Base-by-base conservation (phyloP, 768 basidiomycete species). In the Phylloporus sp. region DNA sequence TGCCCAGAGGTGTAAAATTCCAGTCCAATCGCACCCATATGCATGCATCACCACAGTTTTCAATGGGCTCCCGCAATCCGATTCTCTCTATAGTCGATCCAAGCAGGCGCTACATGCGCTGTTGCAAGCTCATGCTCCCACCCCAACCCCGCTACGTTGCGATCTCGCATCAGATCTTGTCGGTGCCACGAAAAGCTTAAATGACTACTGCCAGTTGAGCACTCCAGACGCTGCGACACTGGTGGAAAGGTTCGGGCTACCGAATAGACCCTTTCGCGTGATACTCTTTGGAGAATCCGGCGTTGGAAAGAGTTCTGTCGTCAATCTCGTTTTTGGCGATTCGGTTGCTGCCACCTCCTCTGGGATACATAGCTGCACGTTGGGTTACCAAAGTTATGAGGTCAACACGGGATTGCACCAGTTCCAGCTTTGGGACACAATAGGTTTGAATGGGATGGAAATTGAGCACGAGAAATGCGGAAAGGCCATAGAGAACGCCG, bases 241-340 rank as follows among this genome's bases (percentile, higher is more conserved):
- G 21, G 44, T 53, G 26, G 41, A 44, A 29, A 53, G 33, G 11
- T 55, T 62, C 32, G 50, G 17, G 23, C 41, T 13, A 1, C 48
- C 50, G 7, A 38, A 29, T 31, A 56, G 52, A n/a, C 50, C 49
- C 34, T 50, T 57, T 38, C 69, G 66, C 29, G 52, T 64, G 6
- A 53, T 74, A 36, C 33, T 74, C 14, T 74, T 75, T 34, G 73
- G 73, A 6, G 70, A 72, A 37, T 53, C 66, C 0, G 72, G 73
- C 23, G 49, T 38, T n/a, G 67, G 68, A 35, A 75, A 76, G 48
- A 70, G 70, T 42, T 69, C 70, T 0, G 46, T 74, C 35, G 50
- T 74, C 48, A 75, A 75, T 51, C 65, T 76, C 52, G 23, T 74
- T 21, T 42, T 50, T n/a, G 65, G 61, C 6, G 15, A 38, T 1